A percentile compares a stretch with the other conserved stretches of the same genome.
These are phyloP conservation scores for Sophora flavescens DNA, from an alignment of 306 rosid genomes.

Conservation along the genomic window DNA sequence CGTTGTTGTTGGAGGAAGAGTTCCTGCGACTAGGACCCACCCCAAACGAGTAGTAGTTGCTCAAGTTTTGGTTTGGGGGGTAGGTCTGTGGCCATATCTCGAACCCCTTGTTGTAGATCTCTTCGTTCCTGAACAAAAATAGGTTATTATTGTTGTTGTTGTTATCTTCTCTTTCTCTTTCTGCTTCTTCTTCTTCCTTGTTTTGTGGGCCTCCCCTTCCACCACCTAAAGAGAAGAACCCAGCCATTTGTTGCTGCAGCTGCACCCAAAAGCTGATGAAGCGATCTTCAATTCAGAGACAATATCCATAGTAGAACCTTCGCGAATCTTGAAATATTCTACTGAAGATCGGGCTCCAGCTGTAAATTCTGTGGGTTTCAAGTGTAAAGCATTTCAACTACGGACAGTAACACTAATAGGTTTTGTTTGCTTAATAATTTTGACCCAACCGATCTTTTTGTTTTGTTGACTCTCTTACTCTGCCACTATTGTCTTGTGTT, in stretches of 20 bases:
- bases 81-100: slow-evolving; percentile 89
- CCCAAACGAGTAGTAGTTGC: slow-evolving; percentile 65
- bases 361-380: slow-evolving; percentile 39
- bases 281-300: slow-evolving; percentile 61
- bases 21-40: slow-evolving; percentile 64
- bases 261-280: slow-evolving; percentile 60
- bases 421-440: slow-evolving; percentile 40
- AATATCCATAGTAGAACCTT: slow-evolving; percentile 77
- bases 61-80: slow-evolving; percentile 56
- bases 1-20: slow-evolving; percentile 25
- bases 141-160: slow-evolving; percentile 35
- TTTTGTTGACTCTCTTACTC: slow-evolving; percentile 34
- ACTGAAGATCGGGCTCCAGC: slow-evolving; percentile 39
- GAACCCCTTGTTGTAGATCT: slow-evolving; percentile 82
- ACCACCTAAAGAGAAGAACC: slow-evolving; percentile 83
- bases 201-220: slow-evolving; percentile 50
- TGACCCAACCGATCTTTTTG: slow-evolving; percentile 39
- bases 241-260: slow-evolving; percentile 76
- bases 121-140: slow-evolving; percentile 66
- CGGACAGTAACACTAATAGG: slow-evolving; percentile 2
- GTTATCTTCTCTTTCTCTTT: slow-evolving; percentile 34
- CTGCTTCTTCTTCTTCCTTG: slow-evolving; percentile 40
- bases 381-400: slow-evolving; percentile 3
- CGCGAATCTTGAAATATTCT: slow-evolving; percentile 41
- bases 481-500: slow-evolving; percentile 5